Evolutionary conservation across 352 stramenopile species (phyloP).

Genomic region (Globisporangium radiosum): DNA sequence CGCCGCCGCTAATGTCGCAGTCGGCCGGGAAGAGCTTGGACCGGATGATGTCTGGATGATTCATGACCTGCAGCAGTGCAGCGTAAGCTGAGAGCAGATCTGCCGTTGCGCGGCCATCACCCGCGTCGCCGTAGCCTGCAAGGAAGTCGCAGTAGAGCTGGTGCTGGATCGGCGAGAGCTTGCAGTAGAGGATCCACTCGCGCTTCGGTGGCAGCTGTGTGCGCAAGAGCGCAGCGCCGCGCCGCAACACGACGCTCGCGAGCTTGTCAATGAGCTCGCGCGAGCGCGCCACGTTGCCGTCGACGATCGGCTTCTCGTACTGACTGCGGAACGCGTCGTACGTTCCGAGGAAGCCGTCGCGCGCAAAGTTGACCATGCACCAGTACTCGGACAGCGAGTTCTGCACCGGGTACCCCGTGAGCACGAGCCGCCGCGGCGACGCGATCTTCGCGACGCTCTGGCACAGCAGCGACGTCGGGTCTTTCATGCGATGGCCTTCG

Average conservation of each 20-base stretch:
- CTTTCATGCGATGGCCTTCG: constrained; percentile 85
- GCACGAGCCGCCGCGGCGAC: constrained; percentile 76
- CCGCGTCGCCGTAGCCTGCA: constrained; percentile 36
- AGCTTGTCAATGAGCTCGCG: constrained; percentile 65
- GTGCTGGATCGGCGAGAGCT: constrained; percentile 74
- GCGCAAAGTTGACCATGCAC: constrained; percentile 89
- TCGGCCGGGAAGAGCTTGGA: constrained; percentile 44
- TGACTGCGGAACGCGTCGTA: constrained; percentile 72
- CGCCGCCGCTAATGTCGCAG: constrained; percentile 25
- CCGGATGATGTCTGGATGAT: constrained; percentile 86
- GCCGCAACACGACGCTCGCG: constrained; percentile 62
- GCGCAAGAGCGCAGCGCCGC: constrained; percentile 54
- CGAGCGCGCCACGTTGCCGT: constrained; percentile 49
- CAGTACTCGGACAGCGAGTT: constrained; percentile 93
- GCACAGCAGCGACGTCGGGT: constrained; percentile 78
- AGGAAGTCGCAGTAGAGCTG: constrained; percentile 77
- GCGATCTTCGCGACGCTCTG: constrained; percentile 73
- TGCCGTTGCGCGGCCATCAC: constrained; percentile 25
- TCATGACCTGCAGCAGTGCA: constrained; percentile 80
- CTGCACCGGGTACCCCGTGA: constrained; percentile 94
- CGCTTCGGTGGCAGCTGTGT: constrained; percentile 74
- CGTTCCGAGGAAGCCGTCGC: constrained; percentile 55
- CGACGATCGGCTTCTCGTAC: constrained; percentile 80
- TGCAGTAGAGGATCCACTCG: constrained; percentile 86
- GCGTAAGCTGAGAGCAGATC: constrained; percentile 79